Base-by-base conservation (phyloP, 805 yeast genomes). In the Kluyveromyces siamensis region DNA sequence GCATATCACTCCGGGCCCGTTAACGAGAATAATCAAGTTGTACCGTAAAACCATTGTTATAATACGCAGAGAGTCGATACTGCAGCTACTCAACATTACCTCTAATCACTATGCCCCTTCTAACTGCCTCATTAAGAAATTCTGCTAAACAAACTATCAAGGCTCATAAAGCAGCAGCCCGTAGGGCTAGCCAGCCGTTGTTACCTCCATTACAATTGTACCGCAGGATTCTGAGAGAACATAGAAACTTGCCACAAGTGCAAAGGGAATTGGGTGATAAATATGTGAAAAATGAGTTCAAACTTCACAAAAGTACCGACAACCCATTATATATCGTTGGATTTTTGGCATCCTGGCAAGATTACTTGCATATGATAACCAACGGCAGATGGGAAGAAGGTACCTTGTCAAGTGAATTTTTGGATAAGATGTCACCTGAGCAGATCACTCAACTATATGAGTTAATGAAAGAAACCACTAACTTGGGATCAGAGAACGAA, bases 241-340 rank as follows among this genome's bases (percentile, higher is more conserved):
- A 93, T 67, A 72, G 64, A 42, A 59, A 60, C 17, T 73, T 93
- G n/a, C 87, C 90, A 0, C 65, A 69, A 3, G 80, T 80, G 44
- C 84, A 84, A 52, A 74, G 95, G 50, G 75, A 80, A 46, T 72
- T 93, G 19, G 99, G 99, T 4, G 96, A 93, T 66, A 75, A 80
- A 55, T 93, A 93, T 63, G 96, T 91, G 46, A 85, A 81, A 62
- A 78, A 83, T 36, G 99, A 93, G 69, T 93, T 93, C 72, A 80
- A 81, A 58, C 83, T 90, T 7, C 99, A 93, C 68, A 77, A 81
- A 51, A 67, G 72, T 44, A 76, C 84, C 7, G 96, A 88, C 55
- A 89, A 93, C 64, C 98, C 99, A 2, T 73, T 88, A 21, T 95
- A 91, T 61, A 88, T 93, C 35, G 89, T 93, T 10, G 99, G 97